Evolutionary conservation across 768 basidiomycete species (phyloP).

Genomic region (Tylopilus subfusipes): DNA sequence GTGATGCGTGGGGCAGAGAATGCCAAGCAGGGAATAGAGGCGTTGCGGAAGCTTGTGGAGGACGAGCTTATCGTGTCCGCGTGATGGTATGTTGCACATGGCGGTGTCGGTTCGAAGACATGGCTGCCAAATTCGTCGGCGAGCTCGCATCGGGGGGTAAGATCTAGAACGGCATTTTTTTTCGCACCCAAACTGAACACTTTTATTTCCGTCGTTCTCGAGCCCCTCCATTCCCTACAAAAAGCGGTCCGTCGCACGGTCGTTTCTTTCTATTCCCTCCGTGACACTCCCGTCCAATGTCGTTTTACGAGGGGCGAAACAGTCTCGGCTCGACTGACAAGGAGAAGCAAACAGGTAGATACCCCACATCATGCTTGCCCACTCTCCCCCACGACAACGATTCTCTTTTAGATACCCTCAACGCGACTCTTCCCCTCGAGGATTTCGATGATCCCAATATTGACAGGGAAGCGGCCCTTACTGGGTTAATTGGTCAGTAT

Average conservation of each 20-base stretch:
- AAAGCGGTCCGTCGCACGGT: conserved; percentile 3
- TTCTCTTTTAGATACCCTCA: conserved; percentile 1
- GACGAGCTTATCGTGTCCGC: not conserved
- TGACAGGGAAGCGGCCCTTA: conserved; percentile 25
- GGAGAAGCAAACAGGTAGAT: conserved; percentile 21
- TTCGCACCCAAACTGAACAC: too few relatives aligned
- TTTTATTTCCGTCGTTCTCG: not conserved
- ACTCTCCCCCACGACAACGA: not conserved
- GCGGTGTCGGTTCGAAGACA: not conserved
- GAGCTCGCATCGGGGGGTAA: conserved; percentile 1
- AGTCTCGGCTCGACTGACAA: conserved; percentile 21
- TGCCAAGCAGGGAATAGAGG: too few relatives aligned
- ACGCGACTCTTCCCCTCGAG: conserved; percentile 7
- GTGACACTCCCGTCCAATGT: conserved; percentile 14
- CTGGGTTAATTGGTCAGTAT: conserved; percentile 25
- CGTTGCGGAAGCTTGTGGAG: not conserved
- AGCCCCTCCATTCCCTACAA: conserved; percentile 8
- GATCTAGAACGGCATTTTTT: not conserved
- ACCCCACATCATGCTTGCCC: not conserved
- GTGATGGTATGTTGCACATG: not conserved
- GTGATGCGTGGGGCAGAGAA: not conserved
- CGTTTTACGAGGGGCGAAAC: conserved; percentile 14
- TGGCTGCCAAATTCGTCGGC: not conserved
- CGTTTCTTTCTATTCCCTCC: not conserved
- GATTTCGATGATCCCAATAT: conserved; percentile 40